Conservation (phyloP, 208 protist species). For the Trypanosoma avium region DNA sequence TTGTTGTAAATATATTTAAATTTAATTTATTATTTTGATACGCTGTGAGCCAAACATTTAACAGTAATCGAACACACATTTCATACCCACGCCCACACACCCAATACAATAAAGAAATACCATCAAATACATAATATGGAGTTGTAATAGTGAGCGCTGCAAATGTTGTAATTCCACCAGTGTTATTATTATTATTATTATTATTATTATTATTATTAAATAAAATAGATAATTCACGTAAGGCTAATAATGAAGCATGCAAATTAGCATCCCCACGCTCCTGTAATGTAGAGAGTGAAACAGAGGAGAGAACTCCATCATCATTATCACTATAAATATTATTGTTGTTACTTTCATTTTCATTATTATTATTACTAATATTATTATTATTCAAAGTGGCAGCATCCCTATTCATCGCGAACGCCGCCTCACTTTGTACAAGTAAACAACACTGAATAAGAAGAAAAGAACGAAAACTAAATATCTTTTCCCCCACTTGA, state of each 20-base stretch:
- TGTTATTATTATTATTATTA: too few relatives aligned
- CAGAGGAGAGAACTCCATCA: conserved; percentile 2
- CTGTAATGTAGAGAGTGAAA: background rate
- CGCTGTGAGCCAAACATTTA: conserved; percentile 2
- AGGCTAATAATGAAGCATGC: conserved; percentile 2
- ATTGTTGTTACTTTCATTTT: background rate
- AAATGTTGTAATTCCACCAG: background rate
- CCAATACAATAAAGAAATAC: conserved; percentile 14
- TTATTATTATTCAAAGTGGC: background rate
- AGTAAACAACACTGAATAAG: conserved; percentile 20
- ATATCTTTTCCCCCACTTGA: conserved; percentile 9
- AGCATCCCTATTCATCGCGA: background rate
- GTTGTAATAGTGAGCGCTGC: conserved; percentile 12
- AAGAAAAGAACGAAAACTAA: conserved; percentile 6
- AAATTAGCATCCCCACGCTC: conserved; percentile 11
- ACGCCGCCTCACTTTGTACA: conserved; percentile 15
- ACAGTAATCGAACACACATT: conserved; percentile 2
- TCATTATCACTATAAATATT: background rate
- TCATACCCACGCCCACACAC: conserved; percentile 11
- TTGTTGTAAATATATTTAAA: background rate
- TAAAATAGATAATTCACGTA: background rate
- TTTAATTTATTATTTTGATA: background rate
- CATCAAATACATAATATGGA: conserved; percentile 1
- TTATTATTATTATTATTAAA: too few relatives aligned
- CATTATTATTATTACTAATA: background rate